phyloP scores from a whole-genome alignment of 495 filamentous ascomycete genomes.

The Glutinoglossum americanum region DNA sequence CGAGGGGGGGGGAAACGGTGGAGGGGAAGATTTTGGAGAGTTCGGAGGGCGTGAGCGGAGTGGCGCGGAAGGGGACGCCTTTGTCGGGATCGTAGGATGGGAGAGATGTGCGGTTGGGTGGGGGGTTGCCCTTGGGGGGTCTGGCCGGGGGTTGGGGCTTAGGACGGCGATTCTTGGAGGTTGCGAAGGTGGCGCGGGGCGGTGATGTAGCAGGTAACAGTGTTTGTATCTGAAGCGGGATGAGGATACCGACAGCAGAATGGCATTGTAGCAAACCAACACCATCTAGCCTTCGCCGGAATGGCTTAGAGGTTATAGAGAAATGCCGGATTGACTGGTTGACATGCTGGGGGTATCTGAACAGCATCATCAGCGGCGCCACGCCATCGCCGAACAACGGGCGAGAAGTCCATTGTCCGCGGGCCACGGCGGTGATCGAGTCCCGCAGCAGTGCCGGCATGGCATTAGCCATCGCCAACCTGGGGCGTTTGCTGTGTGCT shows the following conservation, averaged over 20 bases:
- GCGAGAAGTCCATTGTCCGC: neutral
- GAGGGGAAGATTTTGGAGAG: conserved; percentile 42
- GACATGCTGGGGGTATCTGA: neutral
- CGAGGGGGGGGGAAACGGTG: conserved; percentile 24
- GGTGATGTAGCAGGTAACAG: neutral
- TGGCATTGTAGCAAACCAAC: neutral
- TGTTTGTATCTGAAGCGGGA: neutral
- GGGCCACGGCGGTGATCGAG: neutral
- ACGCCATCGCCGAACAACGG: neutral
- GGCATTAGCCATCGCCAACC: neutral
- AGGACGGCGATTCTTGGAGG: neutral
- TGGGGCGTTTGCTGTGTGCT: neutral
- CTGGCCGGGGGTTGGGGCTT: neutral
- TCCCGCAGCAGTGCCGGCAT: neutral
- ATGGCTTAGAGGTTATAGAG: neutral
- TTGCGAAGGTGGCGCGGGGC: neutral
- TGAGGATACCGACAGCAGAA: neutral
- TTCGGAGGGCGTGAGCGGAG: conserved; percentile 28
- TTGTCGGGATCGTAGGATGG: conserved; percentile 22
- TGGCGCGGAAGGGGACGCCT: conserved; percentile 25
- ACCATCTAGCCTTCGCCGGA: neutral
- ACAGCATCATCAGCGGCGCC: neutral
- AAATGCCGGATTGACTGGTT: neutral
- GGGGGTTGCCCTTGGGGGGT: neutral
- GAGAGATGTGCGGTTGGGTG: no score